These are phyloP conservation scores for Albatrellus ellisii DNA, from an alignment of 768 basidiomycete species.

Conservation along the genomic window DNA sequence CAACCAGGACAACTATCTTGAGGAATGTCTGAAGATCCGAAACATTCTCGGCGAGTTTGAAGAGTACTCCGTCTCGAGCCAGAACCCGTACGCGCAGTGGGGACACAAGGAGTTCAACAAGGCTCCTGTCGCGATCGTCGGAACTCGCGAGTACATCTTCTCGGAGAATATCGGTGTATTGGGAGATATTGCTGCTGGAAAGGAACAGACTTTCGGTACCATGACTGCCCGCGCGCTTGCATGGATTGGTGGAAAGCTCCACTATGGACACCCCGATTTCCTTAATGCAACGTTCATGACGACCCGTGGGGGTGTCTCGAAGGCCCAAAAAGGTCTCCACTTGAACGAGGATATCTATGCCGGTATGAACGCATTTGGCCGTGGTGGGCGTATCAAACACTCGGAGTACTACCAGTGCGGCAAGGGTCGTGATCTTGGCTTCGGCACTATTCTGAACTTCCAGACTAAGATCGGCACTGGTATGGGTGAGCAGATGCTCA, in stretches of 20 bases:
- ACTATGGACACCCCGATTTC: slow-evolving; percentile 99
- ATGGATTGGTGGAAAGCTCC: slow-evolving; percentile 97
- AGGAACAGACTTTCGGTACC: slow-evolving; percentile 99
- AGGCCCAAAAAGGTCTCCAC: slow-evolving; percentile 97
- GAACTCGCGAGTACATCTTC: slow-evolving; percentile 99
- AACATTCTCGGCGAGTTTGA: slow-evolving; percentile 98
- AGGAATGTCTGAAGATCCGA: slow-evolving; percentile 97
- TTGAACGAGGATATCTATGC: slow-evolving; percentile 99
- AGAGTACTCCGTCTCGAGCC: slow-evolving; percentile 78
- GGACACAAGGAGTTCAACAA: slow-evolving; percentile 87
- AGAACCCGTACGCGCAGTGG: slow-evolving; percentile 95
- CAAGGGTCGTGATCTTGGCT: slow-evolving; percentile 97
- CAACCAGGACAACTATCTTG: slow-evolving; percentile 99
- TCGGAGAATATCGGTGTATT: slow-evolving; percentile 99
- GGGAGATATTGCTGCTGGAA: slow-evolving; percentile 97
- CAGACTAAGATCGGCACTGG: slow-evolving; percentile 99
- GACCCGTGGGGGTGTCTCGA: slow-evolving; percentile 96
- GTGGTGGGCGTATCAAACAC: slow-evolving; percentile 98
- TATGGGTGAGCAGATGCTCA: slow-evolving; percentile 99
- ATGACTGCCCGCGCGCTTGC: slow-evolving; percentile 90
- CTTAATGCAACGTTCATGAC: slow-evolving; percentile 97
- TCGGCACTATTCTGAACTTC: slow-evolving; percentile 98
- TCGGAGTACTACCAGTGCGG: slow-evolving; percentile 99
- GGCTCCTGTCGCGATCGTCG: slow-evolving; percentile 91
- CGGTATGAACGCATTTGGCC: slow-evolving; percentile 97